Percentiles rank a stretch among this genome's conserved stretches.
These are phyloP conservation scores for Alternaria infectoria DNA, from an alignment of 2,329 filamentous ascomycete species.

Conservation along the genomic window DNA sequence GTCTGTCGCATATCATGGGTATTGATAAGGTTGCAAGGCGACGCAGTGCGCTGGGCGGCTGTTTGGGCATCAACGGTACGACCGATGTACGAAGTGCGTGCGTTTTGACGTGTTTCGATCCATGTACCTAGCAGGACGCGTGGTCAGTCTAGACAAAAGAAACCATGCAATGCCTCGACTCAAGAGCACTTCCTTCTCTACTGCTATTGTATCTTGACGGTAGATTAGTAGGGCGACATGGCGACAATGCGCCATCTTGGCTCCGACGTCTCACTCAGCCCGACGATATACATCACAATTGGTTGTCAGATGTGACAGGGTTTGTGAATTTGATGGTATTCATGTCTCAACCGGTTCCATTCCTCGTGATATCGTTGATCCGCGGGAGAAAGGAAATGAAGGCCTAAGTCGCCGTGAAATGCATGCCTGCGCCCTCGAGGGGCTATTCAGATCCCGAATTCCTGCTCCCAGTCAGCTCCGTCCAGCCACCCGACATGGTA, in stretches of 20 bases:
- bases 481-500: not conserved
- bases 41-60: not conserved
- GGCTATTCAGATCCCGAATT: slow-evolving; percentile 39
- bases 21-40: not conserved
- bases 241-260: not conserved
- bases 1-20: not conserved
- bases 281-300: slow-evolving; percentile 3
- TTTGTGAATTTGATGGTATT: slow-evolving; percentile 42
- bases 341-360: slow-evolving; percentile 35
- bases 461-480: slow-evolving; percentile 27
- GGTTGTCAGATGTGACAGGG: slow-evolving; percentile 8
- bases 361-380: slow-evolving; percentile 43
- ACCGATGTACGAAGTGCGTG: not conserved
- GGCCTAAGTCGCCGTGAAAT: slow-evolving; percentile 39
- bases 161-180: not conserved
- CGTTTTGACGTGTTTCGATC: not conserved
- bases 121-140: not conserved
- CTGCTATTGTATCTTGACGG: no score
- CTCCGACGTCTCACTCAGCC: not conserved
- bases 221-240: not conserved
- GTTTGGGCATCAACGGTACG: not conserved
- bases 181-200: not conserved
- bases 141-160: not conserved
- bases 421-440: slow-evolving; percentile 33
- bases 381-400: slow-evolving; percentile 35